phyloP scores from a whole-genome alignment of 2,329 filamentous ascomycete species.

The Corniculantispora saksenae region DNA sequence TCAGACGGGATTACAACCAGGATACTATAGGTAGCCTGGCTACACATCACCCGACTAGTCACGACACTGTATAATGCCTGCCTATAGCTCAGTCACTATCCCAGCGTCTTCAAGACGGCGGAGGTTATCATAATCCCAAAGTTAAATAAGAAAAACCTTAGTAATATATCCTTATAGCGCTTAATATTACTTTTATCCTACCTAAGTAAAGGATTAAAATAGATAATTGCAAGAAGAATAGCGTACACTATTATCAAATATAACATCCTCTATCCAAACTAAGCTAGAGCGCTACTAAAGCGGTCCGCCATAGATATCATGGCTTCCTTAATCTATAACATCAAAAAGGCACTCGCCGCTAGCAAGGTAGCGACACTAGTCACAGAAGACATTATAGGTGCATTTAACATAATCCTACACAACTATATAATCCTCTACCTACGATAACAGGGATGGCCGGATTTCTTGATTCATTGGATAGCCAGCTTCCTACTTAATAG shows the following conservation, averaged over 20 bases:
- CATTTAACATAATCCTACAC: conserved; percentile 14
- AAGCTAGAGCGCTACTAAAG: conserved; percentile 27
- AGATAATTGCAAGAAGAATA: conserved; percentile 26
- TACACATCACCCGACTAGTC: background rate
- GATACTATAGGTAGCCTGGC: conserved; percentile 10
- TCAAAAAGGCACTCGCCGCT: conserved; percentile 22
- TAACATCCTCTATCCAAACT: conserved; percentile 24
- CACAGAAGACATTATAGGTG: conserved; percentile 16
- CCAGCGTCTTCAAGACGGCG: conserved; percentile 24
- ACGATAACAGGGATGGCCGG: conserved; percentile 9
- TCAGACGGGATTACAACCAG: conserved; percentile 11
- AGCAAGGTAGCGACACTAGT: conserved; percentile 15
- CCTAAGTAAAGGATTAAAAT: conserved; percentile 30
- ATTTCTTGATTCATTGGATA: conserved; percentile 7
- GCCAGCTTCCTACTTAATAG: conserved; percentile 6
- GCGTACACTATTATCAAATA: conserved; percentile 24
- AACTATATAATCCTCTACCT: conserved; percentile 8
- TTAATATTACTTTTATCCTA: conserved; percentile 30
- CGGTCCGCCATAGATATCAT: conserved; percentile 24
- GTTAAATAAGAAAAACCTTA: conserved; percentile 25
- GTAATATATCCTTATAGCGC: conserved; percentile 23
- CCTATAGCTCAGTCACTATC: conserved; percentile 24
- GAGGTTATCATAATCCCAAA: conserved; percentile 30
- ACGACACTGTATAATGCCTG: conserved; percentile 16
- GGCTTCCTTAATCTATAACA: conserved; percentile 23